Evolutionary conservation across 1,284 basidiomycete species (phyloP).

Genomic region (Peniophora sp.): DNA sequence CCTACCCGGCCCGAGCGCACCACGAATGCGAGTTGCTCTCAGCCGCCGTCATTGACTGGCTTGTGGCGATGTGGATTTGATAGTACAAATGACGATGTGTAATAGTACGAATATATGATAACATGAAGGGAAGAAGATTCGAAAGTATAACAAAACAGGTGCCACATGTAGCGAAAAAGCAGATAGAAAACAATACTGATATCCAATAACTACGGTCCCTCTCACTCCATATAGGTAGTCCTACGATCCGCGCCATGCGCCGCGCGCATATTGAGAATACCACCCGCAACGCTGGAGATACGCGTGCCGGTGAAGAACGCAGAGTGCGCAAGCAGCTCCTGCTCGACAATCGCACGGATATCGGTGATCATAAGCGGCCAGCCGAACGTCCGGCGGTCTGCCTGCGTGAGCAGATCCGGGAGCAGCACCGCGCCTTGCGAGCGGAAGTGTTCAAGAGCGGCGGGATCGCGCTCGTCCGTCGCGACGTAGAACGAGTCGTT

Average conservation of each 20-base stretch:
- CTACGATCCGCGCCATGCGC: conserved; percentile 30
- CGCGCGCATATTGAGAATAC: conserved; percentile 32
- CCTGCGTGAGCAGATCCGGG: conserved; percentile 29
- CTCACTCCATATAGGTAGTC: conserved; percentile 17
- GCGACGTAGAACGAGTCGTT: conserved; percentile 32
- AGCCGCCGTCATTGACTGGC: too few relatives aligned
- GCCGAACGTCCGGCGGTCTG: conserved; percentile 30
- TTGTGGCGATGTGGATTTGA: too few relatives aligned
- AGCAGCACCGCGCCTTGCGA: conserved; percentile 32
- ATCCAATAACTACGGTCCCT: too few relatives aligned
- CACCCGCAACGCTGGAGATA: conserved; percentile 34
- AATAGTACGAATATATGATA: too few relatives aligned
- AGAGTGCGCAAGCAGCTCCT: conserved; percentile 27
- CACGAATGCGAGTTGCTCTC: too few relatives aligned
- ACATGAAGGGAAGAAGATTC: too few relatives aligned
- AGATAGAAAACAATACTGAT: too few relatives aligned
- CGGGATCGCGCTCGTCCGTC: conserved; percentile 34
- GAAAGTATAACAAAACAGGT: too few relatives aligned
- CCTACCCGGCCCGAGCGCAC: too few relatives aligned
- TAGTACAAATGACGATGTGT: too few relatives aligned
- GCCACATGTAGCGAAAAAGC: too few relatives aligned
- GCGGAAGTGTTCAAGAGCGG: conserved; percentile 25
- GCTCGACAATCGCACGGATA: conserved; percentile 35
- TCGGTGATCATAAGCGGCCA: conserved; percentile 37
- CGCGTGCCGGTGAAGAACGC: conserved; percentile 38